Evolutionary conservation across 2,329 filamentous ascomycete species (phyloP), one percentile per base, ranked within the genome.

Genomic region (Fusarium chuoi): DNA sequence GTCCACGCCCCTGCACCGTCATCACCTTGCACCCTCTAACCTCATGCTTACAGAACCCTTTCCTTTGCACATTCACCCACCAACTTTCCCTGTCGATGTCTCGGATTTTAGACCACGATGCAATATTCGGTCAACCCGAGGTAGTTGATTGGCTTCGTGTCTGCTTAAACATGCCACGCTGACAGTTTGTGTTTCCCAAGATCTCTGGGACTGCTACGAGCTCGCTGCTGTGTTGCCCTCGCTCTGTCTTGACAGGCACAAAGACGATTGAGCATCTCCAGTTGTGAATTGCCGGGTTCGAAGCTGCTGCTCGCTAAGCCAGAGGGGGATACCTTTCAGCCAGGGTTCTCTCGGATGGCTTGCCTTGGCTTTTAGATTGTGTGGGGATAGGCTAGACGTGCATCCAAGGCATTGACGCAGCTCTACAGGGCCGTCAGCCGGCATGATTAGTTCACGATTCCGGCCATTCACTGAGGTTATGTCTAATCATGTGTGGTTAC

Each of bases 371-470:
- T 54, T 74, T 39, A 54, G 59, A 69, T 61, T 70, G 68, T 73
- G 75, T 64, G 75, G 75, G 71, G 75, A 66, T 61, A 72, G 59
- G 71, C 63, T 73, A 70, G 71, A 70, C 63, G 63, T 79, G 80
- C 81, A 82, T 78, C 74, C 76, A 83, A 82, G 78, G 82, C 82
- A 83, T 83, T 83, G 81, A 83, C 79, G 81, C 81, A 82, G 67
- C 70, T 68, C 65, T 80, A 75, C 81, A 82, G 81, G 81, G 78
- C 71, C 71, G 48, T 65, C 65, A 71, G 57, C 55, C 63, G 54
- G 68, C 65, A 65, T 70, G 61, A 65, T 68, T 70, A 73, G 68
- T 65, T 69, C 73, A 70, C 59, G 9, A 24, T 55, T 69, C 59
- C 38, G 33, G 39, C 56, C 56, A 68, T 51, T 65, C 68, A 67